Conservation (phyloP, 306 rosid species). For the Prunus padus region DNA sequence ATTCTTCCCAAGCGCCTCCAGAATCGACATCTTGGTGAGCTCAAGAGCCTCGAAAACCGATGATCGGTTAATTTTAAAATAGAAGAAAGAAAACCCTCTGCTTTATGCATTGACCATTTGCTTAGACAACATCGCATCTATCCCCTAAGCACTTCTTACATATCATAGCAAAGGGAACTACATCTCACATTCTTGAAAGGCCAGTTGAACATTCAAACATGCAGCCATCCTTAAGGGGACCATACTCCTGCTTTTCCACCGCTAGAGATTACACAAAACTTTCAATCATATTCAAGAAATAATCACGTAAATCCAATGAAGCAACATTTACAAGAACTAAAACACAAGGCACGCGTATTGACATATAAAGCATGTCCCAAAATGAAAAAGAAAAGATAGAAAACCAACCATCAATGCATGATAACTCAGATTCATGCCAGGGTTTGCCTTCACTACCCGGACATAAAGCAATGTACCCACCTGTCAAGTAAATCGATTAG, state of each 20-base stretch:
- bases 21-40: constrained; percentile 80
- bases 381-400: too few relatives aligned
- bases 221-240: constrained; percentile 75
- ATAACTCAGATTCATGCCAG: too few relatives aligned
- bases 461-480: constrained; percentile 69
- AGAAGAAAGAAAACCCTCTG: background rate
- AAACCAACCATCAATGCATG: too few relatives aligned
- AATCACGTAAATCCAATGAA: constrained; percentile 22
- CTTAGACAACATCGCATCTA: background rate
- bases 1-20: too few relatives aligned
- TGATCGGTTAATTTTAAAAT: background rate
- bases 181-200: constrained; percentile 73
- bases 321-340: too few relatives aligned
- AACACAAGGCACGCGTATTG: too few relatives aligned
- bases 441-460: too few relatives aligned
- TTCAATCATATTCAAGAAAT: constrained; percentile 19
- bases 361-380: too few relatives aligned
- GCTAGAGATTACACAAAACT: constrained; percentile 39
- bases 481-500: constrained; percentile 42
- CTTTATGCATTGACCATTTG: background rate
- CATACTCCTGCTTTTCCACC: constrained; percentile 81
- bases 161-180: background rate
- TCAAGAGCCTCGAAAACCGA: constrained; percentile 47
- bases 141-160: background rate
- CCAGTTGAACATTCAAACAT: constrained; percentile 83